These are phyloP conservation scores for Massarina eburnea DNA, from an alignment of 2,329 filamentous ascomycete species.

Conservation along the genomic window DNA sequence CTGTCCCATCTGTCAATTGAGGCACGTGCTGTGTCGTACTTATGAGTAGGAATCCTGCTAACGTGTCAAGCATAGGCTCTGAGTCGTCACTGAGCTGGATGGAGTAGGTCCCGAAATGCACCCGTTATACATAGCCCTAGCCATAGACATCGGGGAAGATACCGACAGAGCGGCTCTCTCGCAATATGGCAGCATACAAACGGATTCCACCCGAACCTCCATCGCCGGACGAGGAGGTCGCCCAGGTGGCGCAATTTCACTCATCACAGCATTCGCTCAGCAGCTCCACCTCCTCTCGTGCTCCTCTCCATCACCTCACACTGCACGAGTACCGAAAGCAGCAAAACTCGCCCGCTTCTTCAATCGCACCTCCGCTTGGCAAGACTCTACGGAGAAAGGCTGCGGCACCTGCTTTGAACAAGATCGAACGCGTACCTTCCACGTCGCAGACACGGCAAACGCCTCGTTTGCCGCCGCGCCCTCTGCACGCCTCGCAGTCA, in stretches of 20 bases:
- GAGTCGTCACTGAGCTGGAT: conserved; percentile 7
- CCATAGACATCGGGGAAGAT: conserved; percentile 6
- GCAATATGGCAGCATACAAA: conserved; percentile 25
- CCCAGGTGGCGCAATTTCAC: conserved; percentile 38
- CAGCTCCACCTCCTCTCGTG: conserved; percentile 34
- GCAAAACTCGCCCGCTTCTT: conserved; percentile 36
- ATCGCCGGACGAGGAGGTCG: conserved; percentile 19
- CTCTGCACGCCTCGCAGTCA: conserved; percentile 33
- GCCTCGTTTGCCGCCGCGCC: conserved; percentile 17
- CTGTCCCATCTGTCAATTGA: too few relatives aligned
- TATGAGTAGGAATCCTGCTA: not conserved
- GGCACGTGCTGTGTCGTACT: too few relatives aligned
- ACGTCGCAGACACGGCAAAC: conserved; percentile 12
- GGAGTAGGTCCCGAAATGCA: conserved; percentile 13
- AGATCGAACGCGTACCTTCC: conserved; percentile 28
- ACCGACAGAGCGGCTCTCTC: not conserved
- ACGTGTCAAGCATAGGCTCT: not conserved
- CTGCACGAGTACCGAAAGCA: conserved; percentile 45
- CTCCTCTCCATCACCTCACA: conserved; percentile 38
- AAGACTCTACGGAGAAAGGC: conserved; percentile 41
- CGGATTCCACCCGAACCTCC: conserved; percentile 25
- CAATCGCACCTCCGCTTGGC: conserved; percentile 28
- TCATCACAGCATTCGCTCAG: conserved; percentile 41
- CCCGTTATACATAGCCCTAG: conserved; percentile 7
- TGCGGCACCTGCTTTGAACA: conserved; percentile 36